phyloP scores from a whole-genome alignment of 208 protist genomes.

The Crithidia fasciculata region DNA sequence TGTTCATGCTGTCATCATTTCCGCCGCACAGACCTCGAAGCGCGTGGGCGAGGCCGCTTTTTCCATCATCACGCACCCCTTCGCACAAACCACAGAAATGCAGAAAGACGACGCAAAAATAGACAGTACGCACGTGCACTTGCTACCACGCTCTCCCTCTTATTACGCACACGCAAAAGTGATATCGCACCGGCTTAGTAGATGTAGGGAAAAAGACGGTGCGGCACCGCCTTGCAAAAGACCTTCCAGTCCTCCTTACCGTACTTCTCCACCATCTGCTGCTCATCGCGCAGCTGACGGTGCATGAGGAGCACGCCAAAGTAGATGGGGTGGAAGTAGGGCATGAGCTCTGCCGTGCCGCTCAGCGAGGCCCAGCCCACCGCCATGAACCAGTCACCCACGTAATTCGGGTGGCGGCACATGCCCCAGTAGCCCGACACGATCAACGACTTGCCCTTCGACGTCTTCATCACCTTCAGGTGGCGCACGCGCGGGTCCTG shows the following conservation, averaged over 20 bases:
- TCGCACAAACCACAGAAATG: no score
- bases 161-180: no score
- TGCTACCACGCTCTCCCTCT: not conserved
- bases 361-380: slow-evolving; percentile 70
- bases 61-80: no score
- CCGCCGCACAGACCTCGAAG: no score
- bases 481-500: slow-evolving; percentile 60
- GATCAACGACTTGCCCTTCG: slow-evolving; percentile 85
- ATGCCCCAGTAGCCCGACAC: slow-evolving; percentile 96
- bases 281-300: slow-evolving; percentile 93
- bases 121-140: no score
- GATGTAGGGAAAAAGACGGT: slow-evolving; percentile 90
- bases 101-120: no score
- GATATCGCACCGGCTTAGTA: slow-evolving; percentile 41
- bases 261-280: slow-evolving; percentile 93
- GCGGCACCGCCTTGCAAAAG: slow-evolving; percentile 92
- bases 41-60: no score
- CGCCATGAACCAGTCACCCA: slow-evolving; percentile 94
- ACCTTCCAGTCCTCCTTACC: slow-evolving; percentile 88
- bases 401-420: slow-evolving; percentile 97
- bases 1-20: not conserved
- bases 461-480: slow-evolving; percentile 87
- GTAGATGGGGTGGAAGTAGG: slow-evolving; percentile 96
- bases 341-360: slow-evolving; percentile 68
- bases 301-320: slow-evolving; percentile 94